Evolutionary conservation across 257 asterid genomes (phyloP).

Genomic region (Paraleonurus japonicus): DNA sequence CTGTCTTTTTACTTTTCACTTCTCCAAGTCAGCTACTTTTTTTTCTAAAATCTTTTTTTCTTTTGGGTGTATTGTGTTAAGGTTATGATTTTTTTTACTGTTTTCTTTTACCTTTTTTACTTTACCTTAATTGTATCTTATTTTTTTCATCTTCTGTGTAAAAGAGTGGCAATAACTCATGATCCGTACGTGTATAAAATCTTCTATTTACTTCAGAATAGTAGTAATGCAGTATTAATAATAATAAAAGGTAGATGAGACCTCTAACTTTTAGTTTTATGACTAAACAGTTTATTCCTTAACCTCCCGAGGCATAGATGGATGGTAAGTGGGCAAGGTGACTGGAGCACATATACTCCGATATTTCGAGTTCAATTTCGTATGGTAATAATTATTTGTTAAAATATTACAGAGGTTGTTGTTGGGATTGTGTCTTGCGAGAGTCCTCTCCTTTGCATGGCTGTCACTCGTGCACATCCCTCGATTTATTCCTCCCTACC

Average conservation of each 20-base stretch:
- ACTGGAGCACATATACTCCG: too few species aligned
- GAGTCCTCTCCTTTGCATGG: too few species aligned
- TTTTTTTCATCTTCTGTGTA: conserved; percentile 5
- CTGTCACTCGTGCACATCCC: too few species aligned
- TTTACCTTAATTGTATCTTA: not conserved
- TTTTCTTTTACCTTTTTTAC: not conserved
- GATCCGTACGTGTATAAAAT: conserved; percentile 18
- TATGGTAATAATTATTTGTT: too few species aligned
- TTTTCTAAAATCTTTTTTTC: not conserved
- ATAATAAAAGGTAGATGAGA: not conserved
- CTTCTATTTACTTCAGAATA: not conserved
- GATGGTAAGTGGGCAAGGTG: too few species aligned
- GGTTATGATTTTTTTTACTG: conserved; percentile 19
- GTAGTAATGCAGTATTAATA: not conserved
- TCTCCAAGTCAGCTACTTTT: conserved; percentile 32
- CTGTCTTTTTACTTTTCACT: conserved; percentile 50
- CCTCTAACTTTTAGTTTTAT: not conserved
- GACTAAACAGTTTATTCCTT: not conserved
- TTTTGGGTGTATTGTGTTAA: conserved; percentile 22
- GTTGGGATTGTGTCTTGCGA: too few species aligned
- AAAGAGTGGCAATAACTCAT: conserved; percentile 17
- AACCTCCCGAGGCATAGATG: too few species aligned
- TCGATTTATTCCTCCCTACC: too few species aligned
- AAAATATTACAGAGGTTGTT: too few species aligned
- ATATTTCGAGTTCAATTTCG: too few species aligned